These are phyloP conservation scores for Coniochaeta sp. DNA, from an alignment of 2,329 filamentous ascomycete species.

Conservation along the genomic window DNA sequence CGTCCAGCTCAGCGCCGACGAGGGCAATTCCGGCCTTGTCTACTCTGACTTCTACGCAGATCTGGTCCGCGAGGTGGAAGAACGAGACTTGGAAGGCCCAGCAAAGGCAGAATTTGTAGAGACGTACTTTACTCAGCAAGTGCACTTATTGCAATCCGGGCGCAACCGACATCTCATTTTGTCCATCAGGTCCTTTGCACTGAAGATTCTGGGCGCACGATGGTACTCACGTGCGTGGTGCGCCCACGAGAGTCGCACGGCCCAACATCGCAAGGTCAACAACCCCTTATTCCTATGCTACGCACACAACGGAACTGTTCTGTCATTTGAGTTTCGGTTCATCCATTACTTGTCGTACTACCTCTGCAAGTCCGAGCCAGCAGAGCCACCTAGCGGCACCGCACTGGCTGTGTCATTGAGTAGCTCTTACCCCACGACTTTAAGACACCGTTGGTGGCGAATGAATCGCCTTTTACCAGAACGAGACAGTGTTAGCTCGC, in stretches of 20 bases:
- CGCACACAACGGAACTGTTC: slow-evolving; percentile 6
- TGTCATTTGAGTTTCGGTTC: slow-evolving; percentile 16
- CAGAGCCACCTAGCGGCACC: background rate
- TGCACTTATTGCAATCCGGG: no score
- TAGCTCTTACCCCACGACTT: slow-evolving; percentile 6
- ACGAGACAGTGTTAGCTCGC: background rate
- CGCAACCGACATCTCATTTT: background rate
- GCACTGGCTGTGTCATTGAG: background rate
- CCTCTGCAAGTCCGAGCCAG: slow-evolving; percentile 4
- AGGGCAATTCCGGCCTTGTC: slow-evolving; percentile 9
- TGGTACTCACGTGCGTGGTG: slow-evolving; percentile 17
- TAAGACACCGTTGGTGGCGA: slow-evolving; percentile 10
- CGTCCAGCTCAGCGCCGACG: slow-evolving; percentile 10
- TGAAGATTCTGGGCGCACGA: slow-evolving; percentile 11
- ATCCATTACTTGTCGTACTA: slow-evolving; percentile 9
- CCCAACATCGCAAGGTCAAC: slow-evolving; percentile 8
- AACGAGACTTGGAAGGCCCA: slow-evolving; percentile 1
- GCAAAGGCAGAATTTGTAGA: no score
- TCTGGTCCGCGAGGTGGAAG: slow-evolving; percentile 5
- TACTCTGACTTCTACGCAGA: slow-evolving; percentile 12
- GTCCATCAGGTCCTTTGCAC: slow-evolving; percentile 5
- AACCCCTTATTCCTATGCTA: slow-evolving; percentile 17
- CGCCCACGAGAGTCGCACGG: slow-evolving; percentile 15
- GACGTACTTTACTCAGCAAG: no score
- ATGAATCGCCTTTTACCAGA: slow-evolving; percentile 7